Percentiles rank a stretch among this genome's conserved stretches.
Conservation (phyloP, 768 basidiomycete genomes). For the Dioszegia aurantiaca region DNA sequence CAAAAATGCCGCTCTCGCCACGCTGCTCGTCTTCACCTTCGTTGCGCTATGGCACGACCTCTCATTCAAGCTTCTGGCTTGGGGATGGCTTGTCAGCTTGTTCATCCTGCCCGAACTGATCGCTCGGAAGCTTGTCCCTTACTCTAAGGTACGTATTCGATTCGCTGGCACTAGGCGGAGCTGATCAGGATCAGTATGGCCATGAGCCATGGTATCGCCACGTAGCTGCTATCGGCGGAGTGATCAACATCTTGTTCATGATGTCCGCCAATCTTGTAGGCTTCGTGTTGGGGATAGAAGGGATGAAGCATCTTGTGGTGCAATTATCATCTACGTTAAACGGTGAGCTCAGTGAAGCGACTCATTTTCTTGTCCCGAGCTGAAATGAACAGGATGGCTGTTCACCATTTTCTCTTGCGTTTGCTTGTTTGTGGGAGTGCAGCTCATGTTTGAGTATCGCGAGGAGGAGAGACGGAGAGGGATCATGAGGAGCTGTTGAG, state of each 20-base stretch:
- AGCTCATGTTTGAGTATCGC: slow-evolving; percentile 94
- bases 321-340: slow-evolving; percentile 65
- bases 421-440: slow-evolving; percentile 75
- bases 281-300: slow-evolving; percentile 85
- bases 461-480: slow-evolving; percentile 71
- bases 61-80: slow-evolving; percentile 77
- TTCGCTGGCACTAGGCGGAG: too few species aligned
- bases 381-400: slow-evolving; percentile 59
- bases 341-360: slow-evolving; percentile 64
- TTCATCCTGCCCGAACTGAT: slow-evolving; percentile 84
- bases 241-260: slow-evolving; percentile 82
- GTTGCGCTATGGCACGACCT: slow-evolving; percentile 98
- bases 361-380: too few species aligned
- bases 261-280: slow-evolving; percentile 90
- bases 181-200: slow-evolving; percentile 61
- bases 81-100: slow-evolving; percentile 92
- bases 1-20: slow-evolving; percentile 61
- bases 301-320: slow-evolving; percentile 64
- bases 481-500: slow-evolving; percentile 55
- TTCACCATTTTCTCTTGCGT: slow-evolving; percentile 64
- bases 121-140: slow-evolving; percentile 63
- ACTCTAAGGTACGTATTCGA: slow-evolving; percentile 61
- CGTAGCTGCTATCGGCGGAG: slow-evolving; percentile 74
- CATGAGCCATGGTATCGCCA: slow-evolving; percentile 76
- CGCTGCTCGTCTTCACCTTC: slow-evolving; percentile 82